These are phyloP conservation scores for Boletellus sp. DNA, from an alignment of 1,284 basidiomycete species.

Conservation along the genomic window DNA sequence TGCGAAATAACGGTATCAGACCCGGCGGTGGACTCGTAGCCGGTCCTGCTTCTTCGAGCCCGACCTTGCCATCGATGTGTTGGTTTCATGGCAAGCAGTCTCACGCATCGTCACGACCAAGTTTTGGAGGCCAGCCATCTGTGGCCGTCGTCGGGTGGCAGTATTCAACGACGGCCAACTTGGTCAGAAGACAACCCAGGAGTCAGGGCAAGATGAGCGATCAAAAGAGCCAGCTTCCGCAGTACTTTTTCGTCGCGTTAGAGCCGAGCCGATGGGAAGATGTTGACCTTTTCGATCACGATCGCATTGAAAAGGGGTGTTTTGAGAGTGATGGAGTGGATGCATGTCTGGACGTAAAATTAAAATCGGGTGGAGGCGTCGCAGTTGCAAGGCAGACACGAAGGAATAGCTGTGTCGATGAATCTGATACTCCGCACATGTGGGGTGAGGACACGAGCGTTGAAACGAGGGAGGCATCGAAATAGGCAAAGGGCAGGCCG, in stretches of 20 bases:
- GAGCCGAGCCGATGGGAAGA: not conserved
- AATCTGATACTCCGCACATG: conserved; percentile 31
- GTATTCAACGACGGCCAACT: conserved; percentile 3
- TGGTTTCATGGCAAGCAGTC: too few relatives aligned
- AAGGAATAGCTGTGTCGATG: conserved; percentile 18
- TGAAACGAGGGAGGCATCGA: conserved; percentile 12
- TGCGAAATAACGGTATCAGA: too few relatives aligned
- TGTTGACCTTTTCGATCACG: not conserved
- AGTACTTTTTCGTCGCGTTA: not conserved
- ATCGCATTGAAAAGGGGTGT: conserved; percentile 1
- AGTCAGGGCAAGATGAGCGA: conserved; percentile 14
- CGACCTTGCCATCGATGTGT: too few relatives aligned
- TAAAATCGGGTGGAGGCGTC: conserved; percentile 13
- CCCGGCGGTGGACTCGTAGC: too few relatives aligned
- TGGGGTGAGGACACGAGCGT: conserved; percentile 26
- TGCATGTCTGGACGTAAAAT: conserved; percentile 20
- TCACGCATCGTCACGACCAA: too few relatives aligned
- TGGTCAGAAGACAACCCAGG: conserved; percentile 14
- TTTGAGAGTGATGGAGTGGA: conserved; percentile 3
- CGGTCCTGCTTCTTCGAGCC: too few relatives aligned
- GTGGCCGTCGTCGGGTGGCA: not conserved
- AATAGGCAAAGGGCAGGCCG: conserved; percentile 15
- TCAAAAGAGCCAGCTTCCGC: not conserved
- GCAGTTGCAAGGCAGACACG: conserved; percentile 25
- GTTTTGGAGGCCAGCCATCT: not conserved